These are phyloP conservation scores for Melanomma pulvis-pyrius DNA, from an alignment of 495 filamentous ascomycete species.

Conservation along the genomic window DNA sequence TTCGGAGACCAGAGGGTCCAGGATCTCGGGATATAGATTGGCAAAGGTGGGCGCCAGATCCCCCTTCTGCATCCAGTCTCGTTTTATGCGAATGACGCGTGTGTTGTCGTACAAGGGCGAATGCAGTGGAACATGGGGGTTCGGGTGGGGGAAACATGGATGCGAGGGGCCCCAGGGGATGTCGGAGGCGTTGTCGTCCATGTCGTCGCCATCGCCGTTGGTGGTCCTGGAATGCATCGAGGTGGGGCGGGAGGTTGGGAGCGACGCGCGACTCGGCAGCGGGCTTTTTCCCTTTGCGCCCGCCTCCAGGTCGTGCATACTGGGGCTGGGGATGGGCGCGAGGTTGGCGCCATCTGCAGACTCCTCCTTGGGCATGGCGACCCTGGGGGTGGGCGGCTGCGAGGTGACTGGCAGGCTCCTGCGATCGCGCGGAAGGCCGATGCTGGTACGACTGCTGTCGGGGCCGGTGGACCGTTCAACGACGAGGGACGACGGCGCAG, in stretches of 20 bases:
- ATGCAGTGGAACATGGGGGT: conserved; percentile 81
- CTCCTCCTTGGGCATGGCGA: conserved; percentile 19
- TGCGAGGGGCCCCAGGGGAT: conserved; percentile 82
- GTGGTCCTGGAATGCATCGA: conserved; percentile 30
- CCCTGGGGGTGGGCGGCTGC: conserved; percentile 25
- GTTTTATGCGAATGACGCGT: conserved; percentile 83
- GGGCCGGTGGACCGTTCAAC: conserved; percentile 63
- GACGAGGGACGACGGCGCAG: conserved; percentile 58
- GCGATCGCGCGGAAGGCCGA: conserved; percentile 65
- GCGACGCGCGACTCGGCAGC: conserved; percentile 24
- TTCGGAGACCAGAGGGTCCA: conserved; percentile 77
- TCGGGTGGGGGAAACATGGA: conserved; percentile 89
- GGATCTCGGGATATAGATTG: conserved; percentile 92
- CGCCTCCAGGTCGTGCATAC: conserved; percentile 30
- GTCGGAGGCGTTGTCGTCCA: conserved; percentile 53
- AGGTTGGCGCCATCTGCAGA: conserved; percentile 20
- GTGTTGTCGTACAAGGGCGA: conserved; percentile 75
- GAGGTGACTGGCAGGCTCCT: conserved; percentile 40
- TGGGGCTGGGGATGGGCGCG: conserved; percentile 15
- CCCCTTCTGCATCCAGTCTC: conserved; percentile 88
- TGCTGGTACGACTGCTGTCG: conserved; percentile 62
- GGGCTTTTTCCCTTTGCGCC: conserved; percentile 14
- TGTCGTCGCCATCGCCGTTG: conserved; percentile 48
- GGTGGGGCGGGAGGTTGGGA: conserved; percentile 33
- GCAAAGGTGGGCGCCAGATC: conserved; percentile 93